Percentiles rank a stretch among this genome's conserved stretches.
Conservation (phyloP, 164 flowering plant species). For the Taxillus chinensis region DNA sequence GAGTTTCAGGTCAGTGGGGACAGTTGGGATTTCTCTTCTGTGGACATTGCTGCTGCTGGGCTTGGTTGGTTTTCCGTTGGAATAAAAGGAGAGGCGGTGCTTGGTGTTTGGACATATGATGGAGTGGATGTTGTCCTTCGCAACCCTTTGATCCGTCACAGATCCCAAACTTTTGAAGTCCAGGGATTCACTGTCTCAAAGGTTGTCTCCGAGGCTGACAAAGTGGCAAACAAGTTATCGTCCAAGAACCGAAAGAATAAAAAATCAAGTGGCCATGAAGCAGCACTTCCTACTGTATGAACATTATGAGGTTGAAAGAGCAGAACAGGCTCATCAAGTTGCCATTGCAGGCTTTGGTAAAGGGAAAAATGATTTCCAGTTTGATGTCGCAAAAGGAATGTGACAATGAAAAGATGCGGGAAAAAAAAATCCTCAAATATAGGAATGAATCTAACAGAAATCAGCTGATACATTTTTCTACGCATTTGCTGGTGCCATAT, state of each 20-base stretch:
- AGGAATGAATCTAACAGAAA: too few relatives aligned
- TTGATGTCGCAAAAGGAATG: too few relatives aligned
- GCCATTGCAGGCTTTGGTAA: too few relatives aligned
- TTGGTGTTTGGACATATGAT: conserved; percentile 89
- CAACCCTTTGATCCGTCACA: conserved; percentile 52
- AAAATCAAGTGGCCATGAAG: conserved; percentile 19
- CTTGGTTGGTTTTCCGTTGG: conserved; percentile 94
- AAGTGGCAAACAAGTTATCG: conserved; percentile 33
- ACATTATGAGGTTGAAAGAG: too few relatives aligned
- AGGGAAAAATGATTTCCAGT: too few relatives aligned
- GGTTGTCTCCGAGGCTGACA: conserved; percentile 76
- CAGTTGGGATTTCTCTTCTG: conserved; percentile 77
- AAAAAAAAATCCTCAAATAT: too few relatives aligned
- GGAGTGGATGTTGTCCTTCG: conserved; percentile 67
- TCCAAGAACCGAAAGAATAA: conserved; percentile 23
- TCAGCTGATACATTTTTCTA: too few relatives aligned
- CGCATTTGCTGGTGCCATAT: too few relatives aligned
- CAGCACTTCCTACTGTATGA: conserved; percentile 1
- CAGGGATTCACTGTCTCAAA: conserved; percentile 83
- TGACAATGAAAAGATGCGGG: too few relatives aligned
- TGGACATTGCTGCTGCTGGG: conserved; percentile 83
- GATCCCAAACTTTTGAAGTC: conserved; percentile 53
- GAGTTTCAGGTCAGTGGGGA: conserved; percentile 52
- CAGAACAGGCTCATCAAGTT: too few relatives aligned
- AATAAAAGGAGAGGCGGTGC: conserved; percentile 72